Evolutionary conservation across 169 alveolate genomes (phyloP).

Genomic region (Eimeria sp.): DNA sequence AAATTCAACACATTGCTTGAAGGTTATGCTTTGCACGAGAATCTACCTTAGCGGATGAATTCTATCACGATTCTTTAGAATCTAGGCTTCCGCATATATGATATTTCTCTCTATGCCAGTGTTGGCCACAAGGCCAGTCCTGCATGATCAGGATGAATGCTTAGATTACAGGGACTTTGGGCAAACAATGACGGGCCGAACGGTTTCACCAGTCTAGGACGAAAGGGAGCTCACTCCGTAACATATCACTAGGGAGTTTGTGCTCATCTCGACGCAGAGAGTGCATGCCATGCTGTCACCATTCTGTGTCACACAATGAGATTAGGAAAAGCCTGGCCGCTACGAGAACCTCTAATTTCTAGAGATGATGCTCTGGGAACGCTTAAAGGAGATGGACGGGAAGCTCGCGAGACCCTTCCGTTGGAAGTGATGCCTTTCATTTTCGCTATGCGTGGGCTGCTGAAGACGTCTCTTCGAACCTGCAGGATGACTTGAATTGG

Average conservation of each 20-base stretch:
- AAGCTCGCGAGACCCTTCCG: slow-evolving; percentile 2
- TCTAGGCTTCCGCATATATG: neutral
- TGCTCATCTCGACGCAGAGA: slow-evolving; percentile 26
- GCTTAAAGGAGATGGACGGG: neutral
- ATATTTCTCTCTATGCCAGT: neutral
- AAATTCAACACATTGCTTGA: neutral
- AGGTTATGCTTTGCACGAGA: neutral
- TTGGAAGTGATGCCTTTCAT: neutral
- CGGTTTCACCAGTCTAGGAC: neutral
- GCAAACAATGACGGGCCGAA: slow-evolving; percentile 3
- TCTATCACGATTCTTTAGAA: neutral
- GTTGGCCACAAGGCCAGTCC: neutral
- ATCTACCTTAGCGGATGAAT: neutral
- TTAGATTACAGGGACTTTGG: neutral
- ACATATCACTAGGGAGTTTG: slow-evolving; percentile 30
- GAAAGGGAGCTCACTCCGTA: slow-evolving; percentile 20
- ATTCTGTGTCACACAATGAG: neutral
- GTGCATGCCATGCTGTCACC: slow-evolving; percentile 57
- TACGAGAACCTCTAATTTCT: neutral
- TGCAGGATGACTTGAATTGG: slow-evolving; percentile 66
- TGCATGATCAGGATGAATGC: neutral
- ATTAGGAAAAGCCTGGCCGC: neutral
- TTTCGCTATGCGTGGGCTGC: neutral
- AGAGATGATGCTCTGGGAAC: neutral
- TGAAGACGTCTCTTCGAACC: neutral